phyloP scores from a whole-genome alignment of 177 flowering plant genomes.

The Vitis hybrid region DNA sequence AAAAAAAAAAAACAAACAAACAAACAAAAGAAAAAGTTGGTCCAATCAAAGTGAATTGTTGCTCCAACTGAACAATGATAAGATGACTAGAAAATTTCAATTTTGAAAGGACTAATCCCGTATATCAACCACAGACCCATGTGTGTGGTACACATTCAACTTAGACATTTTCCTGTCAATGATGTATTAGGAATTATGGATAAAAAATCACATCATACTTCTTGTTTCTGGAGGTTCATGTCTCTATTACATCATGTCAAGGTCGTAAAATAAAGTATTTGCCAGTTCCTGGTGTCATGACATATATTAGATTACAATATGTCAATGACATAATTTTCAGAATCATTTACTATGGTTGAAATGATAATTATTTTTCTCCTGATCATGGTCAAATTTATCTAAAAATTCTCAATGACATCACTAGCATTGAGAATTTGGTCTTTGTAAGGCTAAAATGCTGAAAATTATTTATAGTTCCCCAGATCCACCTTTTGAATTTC shows the following conservation, averaged over 20 bases:
- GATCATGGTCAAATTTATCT: neutral
- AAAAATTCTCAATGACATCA: neutral
- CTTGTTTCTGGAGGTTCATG: neutral
- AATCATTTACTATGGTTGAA: neutral
- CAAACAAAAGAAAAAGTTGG: too few relatives aligned
- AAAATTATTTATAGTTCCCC: neutral
- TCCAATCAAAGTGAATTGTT: too few relatives aligned
- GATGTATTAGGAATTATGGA: too few relatives aligned
- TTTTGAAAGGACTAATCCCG: too few relatives aligned
- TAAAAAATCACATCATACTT: neutral
- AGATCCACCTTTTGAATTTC: neutral
- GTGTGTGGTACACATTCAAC: too few relatives aligned
- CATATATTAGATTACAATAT: neutral
- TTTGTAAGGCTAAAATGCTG: neutral
- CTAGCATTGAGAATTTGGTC: neutral
- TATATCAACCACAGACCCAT: too few relatives aligned
- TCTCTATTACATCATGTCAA: neutral
- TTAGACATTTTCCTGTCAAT: too few relatives aligned
- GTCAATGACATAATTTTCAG: neutral
- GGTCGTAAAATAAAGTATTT: neutral
- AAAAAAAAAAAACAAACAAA: too few relatives aligned
- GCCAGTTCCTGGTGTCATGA: neutral
- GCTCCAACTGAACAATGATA: too few relatives aligned
- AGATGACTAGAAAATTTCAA: too few relatives aligned
- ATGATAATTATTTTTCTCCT: neutral